phyloP scores from a whole-genome alignment of 805 yeast species.

The Wickerhamiella shivajii region DNA sequence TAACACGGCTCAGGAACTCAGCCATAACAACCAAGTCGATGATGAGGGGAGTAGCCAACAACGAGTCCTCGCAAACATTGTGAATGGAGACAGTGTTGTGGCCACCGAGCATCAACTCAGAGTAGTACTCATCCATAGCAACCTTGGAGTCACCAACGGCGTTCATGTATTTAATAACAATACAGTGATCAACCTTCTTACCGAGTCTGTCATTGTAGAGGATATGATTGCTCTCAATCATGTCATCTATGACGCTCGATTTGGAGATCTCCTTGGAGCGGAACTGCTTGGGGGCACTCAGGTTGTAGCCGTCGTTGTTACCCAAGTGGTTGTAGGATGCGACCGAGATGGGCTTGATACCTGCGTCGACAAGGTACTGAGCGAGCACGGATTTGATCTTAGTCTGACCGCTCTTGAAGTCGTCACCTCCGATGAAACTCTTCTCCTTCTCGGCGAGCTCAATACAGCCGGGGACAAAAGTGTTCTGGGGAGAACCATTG shows the following conservation, averaged over 20 bases:
- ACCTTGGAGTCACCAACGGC: conserved; percentile 96
- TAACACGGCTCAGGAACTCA: conserved; percentile 78
- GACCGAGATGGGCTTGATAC: conserved; percentile 85
- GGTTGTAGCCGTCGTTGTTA: conserved; percentile 87
- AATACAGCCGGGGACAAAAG: conserved; percentile 89
- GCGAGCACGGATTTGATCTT: conserved; percentile 93
- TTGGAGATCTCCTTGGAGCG: conserved; percentile 91
- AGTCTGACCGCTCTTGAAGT: conserved; percentile 93
- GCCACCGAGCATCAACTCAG: conserved; percentile 95
- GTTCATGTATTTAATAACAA: conserved; percentile 83
- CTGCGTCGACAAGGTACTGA: conserved; percentile 92
- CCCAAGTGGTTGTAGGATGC: conserved; percentile 96
- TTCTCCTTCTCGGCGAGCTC: conserved; percentile 69
- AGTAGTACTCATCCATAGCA: conserved; percentile 96
- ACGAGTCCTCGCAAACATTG: conserved; percentile 92
- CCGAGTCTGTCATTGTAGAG: conserved; percentile 72
- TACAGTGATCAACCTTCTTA: conserved; percentile 75
- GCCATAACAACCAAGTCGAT: conserved; percentile 81
- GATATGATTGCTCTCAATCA: conserved; percentile 73
- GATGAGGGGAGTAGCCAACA: conserved; percentile 87
- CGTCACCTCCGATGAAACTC: conserved; percentile 88
- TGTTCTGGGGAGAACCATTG: conserved; percentile 95
- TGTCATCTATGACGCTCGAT: conserved; percentile 85
- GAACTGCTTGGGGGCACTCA: conserved; percentile 85
- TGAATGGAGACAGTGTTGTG: conserved; percentile 89